These are phyloP conservation scores for Boletales sp. DNA, from an alignment of 768 basidiomycete species.

Conservation along the genomic window DNA sequence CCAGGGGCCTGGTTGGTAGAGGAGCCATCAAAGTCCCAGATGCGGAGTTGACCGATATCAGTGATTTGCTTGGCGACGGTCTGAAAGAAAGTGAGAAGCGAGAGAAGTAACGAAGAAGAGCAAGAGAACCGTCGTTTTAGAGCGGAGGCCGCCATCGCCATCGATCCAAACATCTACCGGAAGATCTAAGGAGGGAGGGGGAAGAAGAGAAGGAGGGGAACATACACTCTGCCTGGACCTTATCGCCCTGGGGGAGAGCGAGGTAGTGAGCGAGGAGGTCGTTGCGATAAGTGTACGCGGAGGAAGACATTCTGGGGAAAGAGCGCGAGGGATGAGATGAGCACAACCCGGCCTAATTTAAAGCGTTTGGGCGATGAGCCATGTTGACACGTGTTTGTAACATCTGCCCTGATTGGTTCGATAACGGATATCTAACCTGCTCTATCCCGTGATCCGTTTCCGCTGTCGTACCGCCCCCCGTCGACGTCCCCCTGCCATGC, in stretches of 20 bases:
- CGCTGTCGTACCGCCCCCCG: constrained; percentile 55
- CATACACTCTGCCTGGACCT: constrained; percentile 92
- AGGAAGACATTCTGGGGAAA: constrained; percentile 20
- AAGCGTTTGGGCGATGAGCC: constrained; percentile 9
- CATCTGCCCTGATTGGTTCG: constrained; percentile 24
- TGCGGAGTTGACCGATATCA: constrained; percentile 86
- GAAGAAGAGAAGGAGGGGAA: constrained; percentile 1
- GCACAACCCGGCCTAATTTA: constrained; percentile 19
- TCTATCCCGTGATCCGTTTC: constrained; percentile 7
- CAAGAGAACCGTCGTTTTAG: constrained; percentile 83
- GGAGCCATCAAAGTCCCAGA: constrained; percentile 99
- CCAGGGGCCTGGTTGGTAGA: constrained; percentile 98
- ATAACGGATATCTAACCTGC: constrained; percentile 16
- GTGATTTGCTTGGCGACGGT: constrained; percentile 85
- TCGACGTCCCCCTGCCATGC: constrained; percentile 61
- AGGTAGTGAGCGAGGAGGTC: constrained; percentile 90
- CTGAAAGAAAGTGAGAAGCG: constrained; percentile 36
- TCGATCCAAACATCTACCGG: constrained; percentile 94
- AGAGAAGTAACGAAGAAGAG: neutral
- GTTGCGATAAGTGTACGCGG: constrained; percentile 54
- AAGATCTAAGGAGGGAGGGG: constrained; percentile 1
- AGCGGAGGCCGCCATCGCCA: constrained; percentile 90
- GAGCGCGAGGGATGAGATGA: neutral
- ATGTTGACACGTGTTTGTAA: constrained; percentile 26
- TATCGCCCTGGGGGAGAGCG: constrained; percentile 83